Base-by-base conservation (phyloP, 1,139 yeast species). In the Blastobotrys aristatus region DNA sequence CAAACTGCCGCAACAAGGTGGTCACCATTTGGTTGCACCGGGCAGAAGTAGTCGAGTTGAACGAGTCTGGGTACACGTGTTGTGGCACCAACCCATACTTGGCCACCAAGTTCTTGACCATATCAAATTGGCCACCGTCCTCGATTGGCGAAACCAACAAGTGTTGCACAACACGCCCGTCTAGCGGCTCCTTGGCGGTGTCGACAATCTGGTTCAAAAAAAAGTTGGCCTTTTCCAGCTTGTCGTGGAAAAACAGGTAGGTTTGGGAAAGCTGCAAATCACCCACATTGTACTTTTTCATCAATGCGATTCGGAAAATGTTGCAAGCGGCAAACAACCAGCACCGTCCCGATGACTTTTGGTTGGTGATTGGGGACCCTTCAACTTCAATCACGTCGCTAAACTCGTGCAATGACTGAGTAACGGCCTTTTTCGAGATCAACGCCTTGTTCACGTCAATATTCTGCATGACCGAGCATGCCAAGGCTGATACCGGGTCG, bases 81-180 rank as follows among this genome's bases (percentile, higher is more conserved):
- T 81, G 72, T 40, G 96, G 96, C 43, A 86, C 83, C 47, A 84
- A 62, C 36, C 95, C 95, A 57, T 86, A 86, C 65, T 86, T 86
- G 54, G 78, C 77, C 47, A 86, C 76, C 53, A 86, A 65, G 64
- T 84, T 84, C 38, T 82, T 72, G 64, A 84, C 77, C 92, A 86
- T 83, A 57, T 83, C 84, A 76, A 84, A 86, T 66, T 86, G 95
- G 43, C 95, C 95, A 56, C 95, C 95, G 60, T 86, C 95, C 48
- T 76, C 66, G 43, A 81, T 78, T 11, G 95, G 94, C 47, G 76
- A 80, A 6, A 68, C 56, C 51, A 85, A 69, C 50, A 86, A 67
- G 57, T 74, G 79, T 63, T 79, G 83, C 44, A 84, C 76, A 49
- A 84, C 64, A 57, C 94, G 74, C 0, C 88, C 80, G 53, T 80